Evolutionary conservation across 805 yeast genomes (phyloP), one percentile per base, ranked within the genome.

Genomic region (Nadsonia fulvescens): DNA sequence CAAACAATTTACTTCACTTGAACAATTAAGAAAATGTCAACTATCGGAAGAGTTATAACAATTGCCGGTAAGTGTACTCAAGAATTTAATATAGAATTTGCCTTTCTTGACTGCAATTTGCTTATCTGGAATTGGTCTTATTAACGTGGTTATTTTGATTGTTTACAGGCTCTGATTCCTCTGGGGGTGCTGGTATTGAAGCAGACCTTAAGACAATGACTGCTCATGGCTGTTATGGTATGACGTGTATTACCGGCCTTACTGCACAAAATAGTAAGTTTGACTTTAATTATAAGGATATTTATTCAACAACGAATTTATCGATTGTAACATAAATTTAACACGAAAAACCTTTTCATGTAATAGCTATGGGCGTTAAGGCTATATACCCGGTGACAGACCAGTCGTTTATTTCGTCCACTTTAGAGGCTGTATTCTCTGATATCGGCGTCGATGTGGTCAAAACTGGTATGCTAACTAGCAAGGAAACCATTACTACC

Each of bases 161-260:
- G n/a, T n/a, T n/a, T 13, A 24, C 24, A 32, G 92, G 92, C 0
- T 72, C 86, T 0, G 93, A 79, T 44, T 64, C 71, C 22, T 72
- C 86, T 7, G 93, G 93, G 3, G 93, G 93, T 3, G 93, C 93
- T 2, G 93, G 93, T 3, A 70, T 79, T 25, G 93, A 79, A 46
- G 93, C 93, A 1, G 93, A 79, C 44, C 44, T 79, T 19, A 81
- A 81, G 49, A 70, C 93, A 1, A 63, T 79, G 29, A 58, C 75
- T 3, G 75, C 76, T 2, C 77, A 74, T 39, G 65, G 66, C 9
- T 79, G 79, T 26, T 76, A 70, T 40, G 93, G 77, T 0, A 49
- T 72, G 46, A 74, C 83, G 1, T 73, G 82, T 39, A 68, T 77
- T 23, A 64, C 82, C 6, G 83, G 82, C 3, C 48, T 81, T 32